Evolutionary conservation across 805 yeast genomes (phyloP).

Genomic region (Isabelozyma gotoi): DNA sequence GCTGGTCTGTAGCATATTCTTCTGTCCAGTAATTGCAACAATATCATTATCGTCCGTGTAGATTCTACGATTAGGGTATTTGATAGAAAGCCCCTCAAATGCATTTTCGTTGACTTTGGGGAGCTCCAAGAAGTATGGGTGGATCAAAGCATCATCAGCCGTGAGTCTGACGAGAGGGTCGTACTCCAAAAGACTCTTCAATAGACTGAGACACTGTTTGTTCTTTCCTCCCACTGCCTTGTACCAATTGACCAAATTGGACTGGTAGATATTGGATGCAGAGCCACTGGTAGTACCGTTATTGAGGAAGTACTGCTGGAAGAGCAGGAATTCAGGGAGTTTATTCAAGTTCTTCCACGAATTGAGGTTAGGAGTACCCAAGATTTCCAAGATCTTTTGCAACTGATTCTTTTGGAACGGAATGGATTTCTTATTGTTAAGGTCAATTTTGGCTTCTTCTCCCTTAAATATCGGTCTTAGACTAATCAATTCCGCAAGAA

Average conservation of each 20-base stretch:
- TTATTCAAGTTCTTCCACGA: slow-evolving; percentile 76
- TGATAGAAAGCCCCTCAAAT: slow-evolving; percentile 69
- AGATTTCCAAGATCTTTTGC: slow-evolving; percentile 85
- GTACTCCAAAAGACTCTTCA: slow-evolving; percentile 67
- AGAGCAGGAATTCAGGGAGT: slow-evolving; percentile 74
- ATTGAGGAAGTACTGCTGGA: slow-evolving; percentile 46
- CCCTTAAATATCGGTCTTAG: slow-evolving; percentile 94
- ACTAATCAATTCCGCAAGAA: slow-evolving; percentile 85
- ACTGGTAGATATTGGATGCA: slow-evolving; percentile 55
- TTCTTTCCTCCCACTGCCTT: slow-evolving; percentile 77
- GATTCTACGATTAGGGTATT: slow-evolving; percentile 84
- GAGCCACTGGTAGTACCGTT: not conserved
- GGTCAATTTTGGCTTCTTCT: slow-evolving; percentile 93
- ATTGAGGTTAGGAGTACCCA: slow-evolving; percentile 82
- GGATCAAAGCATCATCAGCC: slow-evolving; percentile 73
- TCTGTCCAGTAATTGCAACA: slow-evolving; percentile 18
- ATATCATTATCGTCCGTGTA: slow-evolving; percentile 87
- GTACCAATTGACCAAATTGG: slow-evolving; percentile 82
- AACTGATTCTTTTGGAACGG: slow-evolving; percentile 94
- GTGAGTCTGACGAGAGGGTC: slow-evolving; percentile 81
- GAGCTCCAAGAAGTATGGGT: slow-evolving; percentile 72
- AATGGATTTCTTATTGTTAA: slow-evolving; percentile 74
- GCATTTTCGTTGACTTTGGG: slow-evolving; percentile 74
- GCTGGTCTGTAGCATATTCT: not conserved
- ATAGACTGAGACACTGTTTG: slow-evolving; percentile 62